Percentiles rank a stretch among this genome's conserved stretches.
Evolutionary conservation across 2,329 filamentous ascomycete genomes (phyloP).

Genomic region (Bretziella fagacearum): DNA sequence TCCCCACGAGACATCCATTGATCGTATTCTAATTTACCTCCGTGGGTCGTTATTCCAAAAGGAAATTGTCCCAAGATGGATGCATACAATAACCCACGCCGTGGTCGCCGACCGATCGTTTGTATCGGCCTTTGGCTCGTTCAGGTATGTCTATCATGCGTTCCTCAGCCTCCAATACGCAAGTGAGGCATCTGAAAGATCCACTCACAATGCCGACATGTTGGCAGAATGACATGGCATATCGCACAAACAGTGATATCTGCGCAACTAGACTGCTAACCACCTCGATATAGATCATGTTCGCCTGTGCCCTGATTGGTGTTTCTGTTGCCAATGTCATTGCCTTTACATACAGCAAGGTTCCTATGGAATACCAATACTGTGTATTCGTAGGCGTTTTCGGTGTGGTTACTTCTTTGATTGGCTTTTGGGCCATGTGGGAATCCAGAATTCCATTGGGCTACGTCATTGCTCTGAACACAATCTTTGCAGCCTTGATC

Average conservation of each 20-base stretch:
- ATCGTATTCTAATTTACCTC: no score
- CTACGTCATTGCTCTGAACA: conserved; percentile 1
- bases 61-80: background rate
- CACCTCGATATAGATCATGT: background rate
- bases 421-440: background rate
- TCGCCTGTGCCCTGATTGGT: background rate
- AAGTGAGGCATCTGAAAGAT: background rate
- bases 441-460: background rate
- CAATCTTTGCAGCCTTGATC: background rate
- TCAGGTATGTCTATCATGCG: background rate
- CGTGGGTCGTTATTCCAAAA: no score
- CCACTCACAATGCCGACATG: no score
- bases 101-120: background rate
- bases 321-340: background rate
- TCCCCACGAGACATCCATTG: no score
- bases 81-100: background rate
- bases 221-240: no score
- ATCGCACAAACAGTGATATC: no score
- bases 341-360: background rate
- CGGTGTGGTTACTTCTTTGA: background rate
- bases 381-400: background rate
- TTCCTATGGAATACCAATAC: background rate
- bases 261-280: background rate
- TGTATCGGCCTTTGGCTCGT: background rate
- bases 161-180: background rate